These are phyloP conservation scores for Asterophora parasitica DNA, from an alignment of 768 basidiomycete species.

Conservation along the genomic window DNA sequence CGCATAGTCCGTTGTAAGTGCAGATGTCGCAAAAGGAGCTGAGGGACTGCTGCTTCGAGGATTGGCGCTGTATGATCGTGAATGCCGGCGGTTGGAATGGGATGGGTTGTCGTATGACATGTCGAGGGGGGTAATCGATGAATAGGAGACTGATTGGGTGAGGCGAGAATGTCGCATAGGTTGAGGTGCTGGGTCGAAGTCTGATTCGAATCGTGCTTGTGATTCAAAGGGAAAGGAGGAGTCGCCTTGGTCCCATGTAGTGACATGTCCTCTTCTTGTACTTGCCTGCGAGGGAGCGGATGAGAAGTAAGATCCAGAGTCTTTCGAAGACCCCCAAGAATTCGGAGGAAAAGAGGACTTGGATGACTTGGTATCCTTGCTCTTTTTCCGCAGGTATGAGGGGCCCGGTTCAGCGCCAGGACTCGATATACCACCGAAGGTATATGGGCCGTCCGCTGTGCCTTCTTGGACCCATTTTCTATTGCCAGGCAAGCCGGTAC, in stretches of 20 bases:
- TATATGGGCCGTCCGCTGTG: slow-evolving; percentile 40
- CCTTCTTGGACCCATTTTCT: slow-evolving; percentile 63
- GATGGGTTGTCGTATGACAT: slow-evolving; percentile 4
- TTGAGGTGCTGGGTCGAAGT: slow-evolving; percentile 31
- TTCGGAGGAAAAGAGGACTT: slow-evolving; percentile 53
- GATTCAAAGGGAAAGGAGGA: slow-evolving; percentile 32
- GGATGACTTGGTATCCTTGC: slow-evolving; percentile 29
- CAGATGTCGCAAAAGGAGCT: neutral
- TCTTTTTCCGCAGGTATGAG: slow-evolving; percentile 44
- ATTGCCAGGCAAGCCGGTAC: slow-evolving; percentile 65
- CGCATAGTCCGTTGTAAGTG: neutral
- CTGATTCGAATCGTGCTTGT: slow-evolving; percentile 41
- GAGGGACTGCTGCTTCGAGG: neutral
- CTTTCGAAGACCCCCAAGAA: slow-evolving; percentile 51
- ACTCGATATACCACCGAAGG: slow-evolving; percentile 52
- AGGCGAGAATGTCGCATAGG: slow-evolving; percentile 16
- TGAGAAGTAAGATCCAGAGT: slow-evolving; percentile 54
- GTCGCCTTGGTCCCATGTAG: slow-evolving; percentile 30
- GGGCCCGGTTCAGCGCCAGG: slow-evolving; percentile 31
- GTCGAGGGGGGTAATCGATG: slow-evolving; percentile 7
- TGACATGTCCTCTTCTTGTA: slow-evolving; percentile 15
- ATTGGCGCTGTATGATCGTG: slow-evolving; percentile 7
- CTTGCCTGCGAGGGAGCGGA: slow-evolving; percentile 18
- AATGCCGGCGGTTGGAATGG: slow-evolving; percentile 1
- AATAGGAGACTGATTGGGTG: slow-evolving; percentile 28